A percentile compares a stretch with the other conserved stretches of the same genome.
phyloP scores from a whole-genome alignment of 2,329 filamentous ascomycete genomes.

The Xylaria sp. region DNA sequence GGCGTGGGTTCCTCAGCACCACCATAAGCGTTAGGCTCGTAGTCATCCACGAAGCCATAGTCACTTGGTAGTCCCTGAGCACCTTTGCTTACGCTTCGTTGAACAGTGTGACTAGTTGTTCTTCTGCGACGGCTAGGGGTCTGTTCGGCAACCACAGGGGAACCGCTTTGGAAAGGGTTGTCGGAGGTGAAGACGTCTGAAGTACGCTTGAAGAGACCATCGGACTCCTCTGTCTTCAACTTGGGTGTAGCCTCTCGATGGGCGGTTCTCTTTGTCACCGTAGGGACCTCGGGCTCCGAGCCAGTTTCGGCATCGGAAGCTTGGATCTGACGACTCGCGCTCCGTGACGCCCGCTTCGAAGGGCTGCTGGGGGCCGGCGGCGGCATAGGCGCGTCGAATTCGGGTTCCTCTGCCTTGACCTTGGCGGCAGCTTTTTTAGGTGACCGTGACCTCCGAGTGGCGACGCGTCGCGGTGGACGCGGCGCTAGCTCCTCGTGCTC shows the following conservation, averaged over 20 bases:
- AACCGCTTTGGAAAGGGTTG: conserved; percentile 88
- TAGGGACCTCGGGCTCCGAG: conserved; percentile 39
- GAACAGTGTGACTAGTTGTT: conserved; percentile 39
- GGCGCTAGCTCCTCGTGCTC: conserved; percentile 53
- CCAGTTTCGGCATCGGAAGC: conserved; percentile 47
- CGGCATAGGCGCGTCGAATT: conserved; percentile 33
- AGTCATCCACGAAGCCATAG: conserved; percentile 45
- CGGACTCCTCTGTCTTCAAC: conserved; percentile 50
- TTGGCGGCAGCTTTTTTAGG: conserved; percentile 50
- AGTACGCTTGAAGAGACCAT: conserved; percentile 39
- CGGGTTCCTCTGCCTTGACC: conserved; percentile 49
- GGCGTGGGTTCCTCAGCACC: conserved; percentile 54
- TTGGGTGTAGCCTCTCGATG: conserved; percentile 42
- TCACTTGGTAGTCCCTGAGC: conserved; percentile 42
- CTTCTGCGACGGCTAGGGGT: conserved; percentile 46
- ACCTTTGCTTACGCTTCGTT: conserved; percentile 38
- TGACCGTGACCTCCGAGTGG: conserved; percentile 48
- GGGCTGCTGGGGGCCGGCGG: conserved; percentile 40
- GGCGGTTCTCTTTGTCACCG: conserved; percentile 10
- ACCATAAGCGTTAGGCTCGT: conserved; percentile 49
- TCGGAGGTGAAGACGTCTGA: conserved; percentile 71
- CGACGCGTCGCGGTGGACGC: conserved; percentile 39
- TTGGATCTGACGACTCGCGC: conserved; percentile 49
- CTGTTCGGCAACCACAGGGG: conserved; percentile 46
- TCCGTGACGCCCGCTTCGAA: conserved; percentile 50